These are phyloP conservation scores for Irpex sp. DNA, from an alignment of 1,284 basidiomycete species.

Conservation along the genomic window DNA sequence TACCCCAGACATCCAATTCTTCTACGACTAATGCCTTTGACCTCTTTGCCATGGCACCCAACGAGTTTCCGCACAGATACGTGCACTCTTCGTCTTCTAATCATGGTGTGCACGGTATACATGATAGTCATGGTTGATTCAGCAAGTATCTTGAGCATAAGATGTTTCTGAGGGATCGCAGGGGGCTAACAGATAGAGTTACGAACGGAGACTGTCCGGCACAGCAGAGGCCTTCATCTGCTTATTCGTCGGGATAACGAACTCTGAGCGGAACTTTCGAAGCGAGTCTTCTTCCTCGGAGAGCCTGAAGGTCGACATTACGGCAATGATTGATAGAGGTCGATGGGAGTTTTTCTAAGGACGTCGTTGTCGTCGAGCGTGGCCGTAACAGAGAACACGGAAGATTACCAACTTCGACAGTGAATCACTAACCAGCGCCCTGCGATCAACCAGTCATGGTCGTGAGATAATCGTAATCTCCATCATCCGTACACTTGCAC, in stretches of 20 bases:
- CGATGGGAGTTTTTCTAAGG: background rate
- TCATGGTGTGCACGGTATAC: background rate
- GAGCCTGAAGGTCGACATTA: background rate
- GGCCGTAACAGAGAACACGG: too few species aligned
- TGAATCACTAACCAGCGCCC: too few species aligned
- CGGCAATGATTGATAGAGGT: background rate
- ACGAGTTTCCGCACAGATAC: slow-evolving; percentile 96
- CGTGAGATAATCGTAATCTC: too few species aligned
- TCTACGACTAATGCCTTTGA: slow-evolving; percentile 74
- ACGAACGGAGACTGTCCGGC: slow-evolving; percentile 24
- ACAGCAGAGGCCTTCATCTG: slow-evolving; percentile 47
- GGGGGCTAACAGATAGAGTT: background rate
- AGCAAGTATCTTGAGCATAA: background rate
- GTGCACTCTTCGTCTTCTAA: slow-evolving; percentile 56
- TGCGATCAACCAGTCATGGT: too few species aligned
- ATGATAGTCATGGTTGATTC: background rate
- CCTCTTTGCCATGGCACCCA: slow-evolving; percentile 80
- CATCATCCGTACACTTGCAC: too few species aligned
- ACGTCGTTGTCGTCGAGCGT: background rate
- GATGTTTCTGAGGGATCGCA: background rate
- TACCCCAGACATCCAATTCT: slow-evolving; percentile 88
- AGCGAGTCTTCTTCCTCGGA: background rate
- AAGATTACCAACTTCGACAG: too few species aligned
- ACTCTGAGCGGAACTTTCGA: slow-evolving; percentile 41
- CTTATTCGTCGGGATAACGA: slow-evolving; percentile 59